phyloP scores from a whole-genome alignment of 768 basidiomycete species.

The Brasilioporus rufonigricans region DNA sequence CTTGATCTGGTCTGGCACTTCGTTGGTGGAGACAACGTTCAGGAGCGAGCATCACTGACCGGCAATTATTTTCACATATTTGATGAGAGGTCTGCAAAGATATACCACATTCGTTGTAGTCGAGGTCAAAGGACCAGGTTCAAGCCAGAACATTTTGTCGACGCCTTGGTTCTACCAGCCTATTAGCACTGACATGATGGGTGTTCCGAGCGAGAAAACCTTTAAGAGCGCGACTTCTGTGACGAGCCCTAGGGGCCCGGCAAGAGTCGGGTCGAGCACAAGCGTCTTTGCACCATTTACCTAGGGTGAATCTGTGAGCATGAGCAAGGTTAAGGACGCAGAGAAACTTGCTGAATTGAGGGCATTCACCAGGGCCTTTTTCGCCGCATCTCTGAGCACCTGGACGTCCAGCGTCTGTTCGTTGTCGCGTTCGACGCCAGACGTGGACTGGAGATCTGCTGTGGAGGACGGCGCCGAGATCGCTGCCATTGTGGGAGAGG shows the following conservation, averaged over 20 bases:
- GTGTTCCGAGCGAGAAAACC: slow-evolving; percentile 41
- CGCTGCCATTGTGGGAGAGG: slow-evolving; percentile 25
- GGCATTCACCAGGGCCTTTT: slow-evolving; percentile 78
- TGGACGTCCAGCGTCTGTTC: slow-evolving; percentile 55
- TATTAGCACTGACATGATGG: slow-evolving; percentile 6
- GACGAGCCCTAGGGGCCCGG: slow-evolving; percentile 92
- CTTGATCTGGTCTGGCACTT: slow-evolving; percentile 82
- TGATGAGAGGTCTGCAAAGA: slow-evolving; percentile 85
- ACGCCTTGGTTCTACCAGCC: slow-evolving; percentile 89
- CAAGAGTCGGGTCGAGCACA: slow-evolving; percentile 83
- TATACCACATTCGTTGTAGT: slow-evolving; percentile 90
- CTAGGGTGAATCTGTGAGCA: slow-evolving; percentile 37
- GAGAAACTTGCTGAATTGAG: slow-evolving; percentile 65
- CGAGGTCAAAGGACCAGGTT: slow-evolving; percentile 79
- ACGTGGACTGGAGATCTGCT: slow-evolving; percentile 36
- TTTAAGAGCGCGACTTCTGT: slow-evolving; percentile 92
- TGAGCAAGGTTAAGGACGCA: background rate
- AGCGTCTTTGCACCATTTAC: slow-evolving; percentile 95
- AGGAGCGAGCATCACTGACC: slow-evolving; percentile 46
- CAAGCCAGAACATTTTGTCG: slow-evolving; percentile 99
- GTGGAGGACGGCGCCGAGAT: slow-evolving; percentile 29
- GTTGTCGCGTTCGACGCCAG: slow-evolving; percentile 32
- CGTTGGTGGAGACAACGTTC: slow-evolving; percentile 21
- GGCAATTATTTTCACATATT: slow-evolving; percentile 84
- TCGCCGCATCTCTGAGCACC: slow-evolving; percentile 72